Percentiles rank a stretch among this genome's conserved stretches.
Conservation (phyloP, 1,284 basidiomycete species). For the Ceratobasidium sp. region DNA sequence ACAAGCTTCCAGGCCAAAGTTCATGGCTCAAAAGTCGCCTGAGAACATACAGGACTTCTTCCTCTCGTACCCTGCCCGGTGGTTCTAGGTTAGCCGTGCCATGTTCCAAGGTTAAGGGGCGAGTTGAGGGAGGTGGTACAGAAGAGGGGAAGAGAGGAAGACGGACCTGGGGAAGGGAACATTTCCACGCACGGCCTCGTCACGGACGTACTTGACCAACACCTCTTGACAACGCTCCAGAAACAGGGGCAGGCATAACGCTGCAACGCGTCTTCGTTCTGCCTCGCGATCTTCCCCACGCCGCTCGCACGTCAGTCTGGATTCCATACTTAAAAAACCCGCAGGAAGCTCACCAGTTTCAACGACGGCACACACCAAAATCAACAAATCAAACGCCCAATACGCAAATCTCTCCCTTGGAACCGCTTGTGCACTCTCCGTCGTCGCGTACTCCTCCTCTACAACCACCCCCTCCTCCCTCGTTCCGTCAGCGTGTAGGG, state of each 20-base stretch:
- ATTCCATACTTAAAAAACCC: not conserved
- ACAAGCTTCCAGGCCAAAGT: constrained; percentile 77
- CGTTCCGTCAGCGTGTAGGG: constrained; percentile 62
- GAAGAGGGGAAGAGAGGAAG: no score
- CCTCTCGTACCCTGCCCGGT: constrained; percentile 84
- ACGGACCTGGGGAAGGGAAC: constrained; percentile 83
- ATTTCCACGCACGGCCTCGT: constrained; percentile 81
- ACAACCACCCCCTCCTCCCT: constrained; percentile 52
- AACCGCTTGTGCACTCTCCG: constrained; percentile 65
- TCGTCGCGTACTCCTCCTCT: constrained; percentile 65
- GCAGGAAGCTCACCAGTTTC: constrained; percentile 59
- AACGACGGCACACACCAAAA: constrained; percentile 77
- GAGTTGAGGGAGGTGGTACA: no score
- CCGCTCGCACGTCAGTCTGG: not conserved
- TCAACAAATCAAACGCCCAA: constrained; percentile 93
- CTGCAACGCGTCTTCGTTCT: constrained; percentile 72
- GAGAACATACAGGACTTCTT: constrained; percentile 88
- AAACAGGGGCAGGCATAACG: constrained; percentile 73
- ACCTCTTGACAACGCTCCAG: constrained; percentile 76
- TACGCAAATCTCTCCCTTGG: constrained; percentile 88
- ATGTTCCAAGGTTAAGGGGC: no score
- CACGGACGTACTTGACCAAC: constrained; percentile 79
- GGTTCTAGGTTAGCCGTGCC: no score
- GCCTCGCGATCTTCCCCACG: constrained; percentile 66
- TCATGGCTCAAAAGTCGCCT: constrained; percentile 75